Conservation (phyloP, 2,329 filamentous ascomycete genomes). For the Penicillium sp. region DNA sequence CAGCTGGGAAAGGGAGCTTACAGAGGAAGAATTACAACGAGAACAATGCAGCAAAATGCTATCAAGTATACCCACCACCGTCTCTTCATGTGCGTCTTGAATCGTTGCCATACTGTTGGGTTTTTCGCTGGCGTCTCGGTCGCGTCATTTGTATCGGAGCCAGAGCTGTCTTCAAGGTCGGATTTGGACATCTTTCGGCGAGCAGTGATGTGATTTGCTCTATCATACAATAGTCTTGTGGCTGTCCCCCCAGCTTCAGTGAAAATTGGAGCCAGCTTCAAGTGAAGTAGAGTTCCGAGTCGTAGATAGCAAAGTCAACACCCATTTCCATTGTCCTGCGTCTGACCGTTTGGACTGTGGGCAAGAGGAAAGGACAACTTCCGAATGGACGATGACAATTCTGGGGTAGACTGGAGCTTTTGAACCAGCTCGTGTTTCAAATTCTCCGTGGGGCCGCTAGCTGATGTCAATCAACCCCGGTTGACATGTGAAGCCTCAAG, state of each 20-base stretch:
- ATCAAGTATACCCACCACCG: conserved; percentile 33
- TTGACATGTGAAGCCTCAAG: conserved; percentile 6
- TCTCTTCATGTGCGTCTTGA: conserved; percentile 28
- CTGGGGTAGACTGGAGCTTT: not conserved
- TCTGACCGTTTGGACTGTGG: not conserved
- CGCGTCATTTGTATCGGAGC: conserved; percentile 8
- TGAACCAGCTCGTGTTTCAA: not conserved
- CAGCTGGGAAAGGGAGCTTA: conserved; percentile 6
- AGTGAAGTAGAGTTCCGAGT: too few species aligned
- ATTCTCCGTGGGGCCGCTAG: not conserved
- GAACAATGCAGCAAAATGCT: conserved; percentile 19
- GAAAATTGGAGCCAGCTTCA: too few species aligned
- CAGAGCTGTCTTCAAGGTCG: conserved; percentile 19
- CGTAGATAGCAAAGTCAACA: not conserved
- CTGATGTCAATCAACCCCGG: not conserved
- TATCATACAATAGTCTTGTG: too few species aligned
- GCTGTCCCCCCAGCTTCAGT: too few species aligned
- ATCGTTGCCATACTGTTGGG: conserved; percentile 24
- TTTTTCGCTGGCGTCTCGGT: conserved; percentile 7
- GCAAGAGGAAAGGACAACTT: not conserved
- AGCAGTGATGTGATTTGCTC: not conserved
- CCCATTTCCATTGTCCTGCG: not conserved
- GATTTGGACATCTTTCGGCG: conserved; percentile 22
- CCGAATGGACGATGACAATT: not conserved
- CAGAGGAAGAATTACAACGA: conserved; percentile 29